Percentiles rank a stretch among this genome's conserved stretches.
Conservation (phyloP, 169 alveolate genomes). For the Plasmodium malariae region DNA sequence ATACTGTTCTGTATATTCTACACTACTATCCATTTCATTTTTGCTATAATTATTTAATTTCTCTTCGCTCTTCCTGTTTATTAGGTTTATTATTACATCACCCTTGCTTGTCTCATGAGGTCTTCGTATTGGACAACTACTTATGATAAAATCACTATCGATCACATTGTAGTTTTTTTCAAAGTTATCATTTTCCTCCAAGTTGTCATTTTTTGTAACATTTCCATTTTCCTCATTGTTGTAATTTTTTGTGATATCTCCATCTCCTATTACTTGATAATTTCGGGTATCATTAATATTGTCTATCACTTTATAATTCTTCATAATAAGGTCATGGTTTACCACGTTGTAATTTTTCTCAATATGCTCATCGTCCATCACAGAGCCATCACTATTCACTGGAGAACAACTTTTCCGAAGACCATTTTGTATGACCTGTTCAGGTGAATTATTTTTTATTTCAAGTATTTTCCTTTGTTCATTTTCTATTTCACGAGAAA, state of each 20-base stretch:
- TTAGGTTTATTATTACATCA: conserved; percentile 22
- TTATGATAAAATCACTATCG: conserved; percentile 12
- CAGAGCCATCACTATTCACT: background rate
- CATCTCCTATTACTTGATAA: background rate
- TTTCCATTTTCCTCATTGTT: conserved; percentile 2
- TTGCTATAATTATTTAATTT: conserved; percentile 13
- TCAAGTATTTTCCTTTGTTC: background rate
- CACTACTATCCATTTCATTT: background rate
- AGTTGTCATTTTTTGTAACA: background rate
- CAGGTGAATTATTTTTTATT: background rate
- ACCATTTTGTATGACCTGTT: background rate
- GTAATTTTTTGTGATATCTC: conserved; percentile 3
- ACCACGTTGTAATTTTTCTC: conserved; percentile 4
- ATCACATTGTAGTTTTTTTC: background rate
- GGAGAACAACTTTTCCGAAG: background rate
- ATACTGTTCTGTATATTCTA: background rate
- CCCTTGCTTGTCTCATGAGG: background rate
- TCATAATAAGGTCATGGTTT: background rate
- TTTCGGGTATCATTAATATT: background rate
- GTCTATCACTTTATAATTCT: background rate
- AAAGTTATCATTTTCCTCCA: conserved; percentile 10
- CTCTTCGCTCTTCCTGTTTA: conserved; percentile 61
- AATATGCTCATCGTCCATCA: background rate
- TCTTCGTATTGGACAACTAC: background rate
- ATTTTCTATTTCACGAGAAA: background rate